phyloP scores from a whole-genome alignment of 2,329 filamentous ascomycete species.

The Teratosphaeria destructans region DNA sequence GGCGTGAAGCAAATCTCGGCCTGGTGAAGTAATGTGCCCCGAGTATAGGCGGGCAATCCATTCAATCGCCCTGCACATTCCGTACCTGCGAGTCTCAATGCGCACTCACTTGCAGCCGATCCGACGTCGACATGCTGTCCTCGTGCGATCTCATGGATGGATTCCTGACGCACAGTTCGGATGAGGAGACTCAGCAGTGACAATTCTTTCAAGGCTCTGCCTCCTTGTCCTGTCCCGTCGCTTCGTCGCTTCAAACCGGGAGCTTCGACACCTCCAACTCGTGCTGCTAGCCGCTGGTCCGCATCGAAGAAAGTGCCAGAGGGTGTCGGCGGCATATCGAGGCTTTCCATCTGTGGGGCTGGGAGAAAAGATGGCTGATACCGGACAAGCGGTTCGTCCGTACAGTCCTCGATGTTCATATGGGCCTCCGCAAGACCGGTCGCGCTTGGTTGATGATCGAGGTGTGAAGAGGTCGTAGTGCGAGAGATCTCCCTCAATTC shows the following conservation, averaged over 20 bases:
- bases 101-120: conserved; percentile 67
- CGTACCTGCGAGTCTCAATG: conserved; percentile 75
- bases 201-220: too few species aligned
- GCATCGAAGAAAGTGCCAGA: conserved; percentile 71
- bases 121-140: conserved; percentile 73
- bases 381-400: conserved; percentile 55
- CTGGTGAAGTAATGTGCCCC: conserved; percentile 42
- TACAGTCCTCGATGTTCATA: conserved; percentile 61
- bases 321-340: conserved; percentile 56
- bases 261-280: conserved; percentile 82
- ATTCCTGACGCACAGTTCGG: too few species aligned
- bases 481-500: conserved; percentile 50
- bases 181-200: too few species aligned
- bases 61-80: conserved; percentile 67
- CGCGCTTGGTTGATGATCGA: conserved; percentile 64
- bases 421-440: conserved; percentile 57
- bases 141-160: conserved; percentile 62
- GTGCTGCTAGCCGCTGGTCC: conserved; percentile 50
- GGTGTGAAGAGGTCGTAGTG: conserved; percentile 69
- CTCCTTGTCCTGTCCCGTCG: conserved; percentile 11
- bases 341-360: conserved; percentile 72
- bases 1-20: too few species aligned
- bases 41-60: conserved; percentile 65
- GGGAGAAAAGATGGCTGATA: conserved; percentile 63
- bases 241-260: conserved; percentile 53